Evolutionary conservation across 371 early-diverging fungal genomes (phyloP), one percentile per base, ranked within the genome.

Genomic region (Massospora cicadina): DNA sequence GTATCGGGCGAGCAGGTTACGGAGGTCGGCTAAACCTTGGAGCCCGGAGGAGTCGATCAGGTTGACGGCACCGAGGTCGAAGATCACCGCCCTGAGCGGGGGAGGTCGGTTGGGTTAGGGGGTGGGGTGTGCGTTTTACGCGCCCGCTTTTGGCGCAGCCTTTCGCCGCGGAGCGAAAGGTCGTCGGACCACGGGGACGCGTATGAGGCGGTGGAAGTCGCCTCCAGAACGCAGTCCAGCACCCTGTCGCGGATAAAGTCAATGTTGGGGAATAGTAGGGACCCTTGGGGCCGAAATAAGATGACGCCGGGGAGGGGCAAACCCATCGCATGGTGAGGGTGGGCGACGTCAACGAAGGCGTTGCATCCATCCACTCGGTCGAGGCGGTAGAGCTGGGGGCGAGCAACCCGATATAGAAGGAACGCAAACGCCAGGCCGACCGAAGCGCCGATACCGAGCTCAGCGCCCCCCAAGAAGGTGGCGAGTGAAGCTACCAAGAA

Each of bases 51-150:
- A 43, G 43, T 43, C 43, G 43, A 43, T 43, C 5, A 77, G 74
- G 62, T 86, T 84, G 13, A 90, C 90, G 12, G 81, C 82, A 0
- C 85, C 76, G 59, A 93, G 77, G 69, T 91, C 91, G n/a, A 93
- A 74, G 24, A 93, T 71, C 25, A 93, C 68, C 0, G 91, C 85
- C 2, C 80, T 75, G 13, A 89, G 71, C 7, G 65, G 1, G 87
- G 86, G 24, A 64, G 25, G 12, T 27, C 24, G 13, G n/a, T 13
- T 1, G n/a, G 5, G 17, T 55, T 28, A 2, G 32, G 30, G 32
- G 21, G n/a, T 10, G 55, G 10, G 1, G 1, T 55, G 17, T 30
- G 21, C 2, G 1, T 55, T 25, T 30, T 23, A 21, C 57, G 54
- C 17, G 55, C 55, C 12, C 56, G 54, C n/a, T 55, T 13, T 21